Evolutionary conservation across 768 basidiomycete species (phyloP).

Genomic region (Trametes maxima): DNA sequence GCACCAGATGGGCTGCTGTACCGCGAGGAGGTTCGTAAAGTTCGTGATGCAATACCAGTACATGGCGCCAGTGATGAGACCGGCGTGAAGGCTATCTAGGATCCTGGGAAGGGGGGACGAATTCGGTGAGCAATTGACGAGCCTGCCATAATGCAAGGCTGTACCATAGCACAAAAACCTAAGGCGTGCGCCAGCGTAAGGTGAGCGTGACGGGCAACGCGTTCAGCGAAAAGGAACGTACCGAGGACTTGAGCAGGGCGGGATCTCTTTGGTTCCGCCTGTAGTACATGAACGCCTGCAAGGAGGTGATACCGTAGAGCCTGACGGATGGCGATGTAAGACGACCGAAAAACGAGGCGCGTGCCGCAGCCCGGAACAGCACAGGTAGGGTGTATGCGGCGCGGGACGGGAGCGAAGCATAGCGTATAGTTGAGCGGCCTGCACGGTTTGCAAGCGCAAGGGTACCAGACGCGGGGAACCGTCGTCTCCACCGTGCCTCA

Average conservation of each 20-base stretch:
- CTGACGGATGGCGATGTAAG: too few species aligned
- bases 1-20: slow-evolving; percentile 6
- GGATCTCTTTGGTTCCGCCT: not conserved
- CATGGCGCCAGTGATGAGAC: slow-evolving; percentile 1
- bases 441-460: too few species aligned
- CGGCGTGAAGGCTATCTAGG: not conserved
- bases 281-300: slow-evolving; percentile 15
- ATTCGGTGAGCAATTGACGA: not conserved
- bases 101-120: not conserved
- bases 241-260: not conserved
- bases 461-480: too few species aligned
- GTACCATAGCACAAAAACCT: slow-evolving; percentile 10
- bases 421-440: too few species aligned
- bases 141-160: not conserved
- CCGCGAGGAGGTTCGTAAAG: slow-evolving; percentile 2
- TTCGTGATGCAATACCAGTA: slow-evolving; percentile 7
- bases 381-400: too few species aligned
- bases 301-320: slow-evolving; percentile 10
- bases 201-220: not conserved
- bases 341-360: too few species aligned
- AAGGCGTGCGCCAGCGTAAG: not conserved
- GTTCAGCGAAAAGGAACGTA: not conserved
- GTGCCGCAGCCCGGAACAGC: too few species aligned
- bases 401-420: too few species aligned
- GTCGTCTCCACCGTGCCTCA: too few species aligned